phyloP scores from a whole-genome alignment of 106 monocot species.

The Dendrobium nobile region DNA sequence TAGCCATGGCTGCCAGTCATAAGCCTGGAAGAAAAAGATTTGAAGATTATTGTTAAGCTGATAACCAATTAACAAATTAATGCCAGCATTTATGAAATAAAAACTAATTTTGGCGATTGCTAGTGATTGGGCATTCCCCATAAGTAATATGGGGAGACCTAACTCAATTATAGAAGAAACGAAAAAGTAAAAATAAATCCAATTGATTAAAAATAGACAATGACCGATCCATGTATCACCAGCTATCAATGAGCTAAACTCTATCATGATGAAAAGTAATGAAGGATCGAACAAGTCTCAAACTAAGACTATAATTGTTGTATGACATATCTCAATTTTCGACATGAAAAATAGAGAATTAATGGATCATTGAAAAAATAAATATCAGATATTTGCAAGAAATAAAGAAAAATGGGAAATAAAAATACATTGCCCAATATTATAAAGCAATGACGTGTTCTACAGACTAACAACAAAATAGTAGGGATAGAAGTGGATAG shows the following conservation, averaged over 20 bases:
- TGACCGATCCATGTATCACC: background rate
- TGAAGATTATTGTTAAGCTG: slow-evolving; percentile 9
- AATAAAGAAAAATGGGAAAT: too few species aligned
- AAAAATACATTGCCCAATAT: too few species aligned
- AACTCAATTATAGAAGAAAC: background rate
- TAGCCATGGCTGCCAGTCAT: background rate
- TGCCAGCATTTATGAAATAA: background rate
- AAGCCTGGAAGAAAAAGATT: background rate
- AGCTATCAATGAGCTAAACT: background rate
- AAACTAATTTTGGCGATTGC: background rate
- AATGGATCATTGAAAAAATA: background rate
- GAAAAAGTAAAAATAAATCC: background rate
- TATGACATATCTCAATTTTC: background rate
- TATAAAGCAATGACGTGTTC: too few species aligned
- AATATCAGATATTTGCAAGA: too few species aligned
- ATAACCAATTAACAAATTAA: background rate
- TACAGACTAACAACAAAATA: too few species aligned
- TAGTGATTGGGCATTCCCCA: background rate
- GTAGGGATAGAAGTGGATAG: background rate
- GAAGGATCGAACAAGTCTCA: background rate
- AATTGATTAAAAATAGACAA: background rate
- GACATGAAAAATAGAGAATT: background rate
- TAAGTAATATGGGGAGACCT: background rate
- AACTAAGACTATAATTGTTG: background rate
- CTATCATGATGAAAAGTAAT: background rate